Percentiles rank a stretch among this genome's conserved stretches.
Evolutionary conservation across 2,329 filamentous ascomycete genomes (phyloP).

Genomic region (Camptophora hylomeconis): DNA sequence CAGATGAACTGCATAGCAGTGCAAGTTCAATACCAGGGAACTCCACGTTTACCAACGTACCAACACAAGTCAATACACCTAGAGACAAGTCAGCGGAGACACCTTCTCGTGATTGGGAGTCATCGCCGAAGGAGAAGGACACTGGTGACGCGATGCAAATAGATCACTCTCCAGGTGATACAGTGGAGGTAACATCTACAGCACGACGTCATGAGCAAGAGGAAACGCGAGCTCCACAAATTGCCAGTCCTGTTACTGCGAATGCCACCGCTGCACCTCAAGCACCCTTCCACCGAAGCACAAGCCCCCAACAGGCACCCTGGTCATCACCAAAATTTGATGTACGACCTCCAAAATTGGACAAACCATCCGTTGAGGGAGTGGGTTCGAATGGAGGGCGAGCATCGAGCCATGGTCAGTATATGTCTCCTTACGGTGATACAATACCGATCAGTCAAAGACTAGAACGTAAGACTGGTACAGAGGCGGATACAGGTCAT

Average conservation of each 20-base stretch:
- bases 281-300: background rate
- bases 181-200: constrained; percentile 2
- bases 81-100: constrained; percentile 2
- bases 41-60: constrained; percentile 6
- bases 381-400: constrained; percentile 3
- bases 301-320: constrained; percentile 3
- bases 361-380: constrained; percentile 13
- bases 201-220: too few species aligned
- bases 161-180: constrained; percentile 1
- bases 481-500: constrained; percentile 33
- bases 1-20: constrained; percentile 45
- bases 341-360: constrained; percentile 15
- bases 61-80: constrained; percentile 1
- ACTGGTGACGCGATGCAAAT: background rate
- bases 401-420: background rate
- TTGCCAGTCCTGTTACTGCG: constrained; percentile 1
- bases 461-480: constrained; percentile 3
- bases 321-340: constrained; percentile 12
- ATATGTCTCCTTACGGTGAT: constrained; percentile 5
- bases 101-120: constrained; percentile 4
- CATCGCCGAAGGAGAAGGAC: constrained; percentile 3
- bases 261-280: constrained; percentile 1
- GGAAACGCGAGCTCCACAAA: too few species aligned
- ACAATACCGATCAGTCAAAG: too few species aligned
- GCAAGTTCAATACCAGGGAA: too few species aligned